phyloP scores from a whole-genome alignment of 148 eudicot genomes.

The Rhododendron vialii region DNA sequence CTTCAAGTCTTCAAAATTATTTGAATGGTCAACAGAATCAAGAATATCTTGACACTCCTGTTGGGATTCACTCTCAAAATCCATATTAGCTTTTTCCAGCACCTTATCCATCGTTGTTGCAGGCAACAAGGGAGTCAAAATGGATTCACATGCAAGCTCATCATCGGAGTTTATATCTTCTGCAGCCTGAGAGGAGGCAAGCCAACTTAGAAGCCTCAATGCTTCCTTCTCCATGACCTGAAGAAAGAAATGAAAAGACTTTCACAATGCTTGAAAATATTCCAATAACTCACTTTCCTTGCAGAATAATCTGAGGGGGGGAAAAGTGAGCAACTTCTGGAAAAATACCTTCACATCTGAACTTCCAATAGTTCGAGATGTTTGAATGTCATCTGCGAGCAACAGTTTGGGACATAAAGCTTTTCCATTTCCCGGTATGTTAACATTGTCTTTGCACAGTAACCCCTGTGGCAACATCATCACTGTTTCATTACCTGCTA shows the following conservation, averaged over 20 bases:
- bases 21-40: constrained; percentile 58
- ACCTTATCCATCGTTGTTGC: constrained; percentile 42
- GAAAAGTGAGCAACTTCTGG: no score
- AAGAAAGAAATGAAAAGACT: neutral
- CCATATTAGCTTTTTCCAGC: constrained; percentile 60
- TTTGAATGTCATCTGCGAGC: constrained; percentile 17
- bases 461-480: constrained; percentile 16
- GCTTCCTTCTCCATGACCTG: constrained; percentile 70
- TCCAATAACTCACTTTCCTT: neutral
- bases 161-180: constrained; percentile 92
- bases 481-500: constrained; percentile 14
- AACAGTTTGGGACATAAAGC: constrained; percentile 7
- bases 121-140: constrained; percentile 76
- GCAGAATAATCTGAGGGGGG: no score
- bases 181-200: constrained; percentile 93
- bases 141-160: constrained; percentile 62
- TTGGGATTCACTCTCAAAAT: constrained; percentile 79
- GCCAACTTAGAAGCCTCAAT: constrained; percentile 78
- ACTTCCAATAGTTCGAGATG: constrained; percentile 18
- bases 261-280: neutral
- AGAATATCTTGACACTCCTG: constrained; percentile 97
- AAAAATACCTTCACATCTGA: constrained; percentile 41
- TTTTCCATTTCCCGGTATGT: constrained; percentile 10
- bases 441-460: constrained; percentile 12
- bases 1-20: constrained; percentile 26